Evolutionary conservation across 495 filamentous ascomycete genomes (phyloP).

Genomic region (Penicillium goetzii): DNA sequence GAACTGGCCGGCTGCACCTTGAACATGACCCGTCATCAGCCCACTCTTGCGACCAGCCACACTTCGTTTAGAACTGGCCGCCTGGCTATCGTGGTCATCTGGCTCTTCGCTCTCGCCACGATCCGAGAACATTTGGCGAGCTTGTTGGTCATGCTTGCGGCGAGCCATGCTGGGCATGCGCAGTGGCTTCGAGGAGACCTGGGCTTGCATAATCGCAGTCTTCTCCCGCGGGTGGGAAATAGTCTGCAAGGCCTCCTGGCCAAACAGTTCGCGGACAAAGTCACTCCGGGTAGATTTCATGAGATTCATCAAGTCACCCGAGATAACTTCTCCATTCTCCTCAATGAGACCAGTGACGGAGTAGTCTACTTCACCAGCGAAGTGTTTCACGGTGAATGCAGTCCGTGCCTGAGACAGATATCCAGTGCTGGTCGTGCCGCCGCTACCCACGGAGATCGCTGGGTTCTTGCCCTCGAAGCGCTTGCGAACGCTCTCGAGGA

Average conservation of each 20-base stretch:
- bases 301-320: slow-evolving; percentile 93
- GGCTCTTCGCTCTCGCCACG: slow-evolving; percentile 52
- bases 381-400: slow-evolving; percentile 89
- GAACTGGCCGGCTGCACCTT: slow-evolving; percentile 92
- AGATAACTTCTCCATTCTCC: slow-evolving; percentile 94
- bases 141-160: slow-evolving; percentile 60
- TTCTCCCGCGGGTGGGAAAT: slow-evolving; percentile 89
- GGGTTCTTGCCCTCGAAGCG: slow-evolving; percentile 93
- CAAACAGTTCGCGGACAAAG: slow-evolving; percentile 88
- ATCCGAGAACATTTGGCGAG: slow-evolving; percentile 35
- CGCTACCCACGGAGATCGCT: slow-evolving; percentile 74
- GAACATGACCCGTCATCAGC: slow-evolving; percentile 56
- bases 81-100: slow-evolving; percentile 56
- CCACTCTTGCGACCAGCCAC: slow-evolving; percentile 43
- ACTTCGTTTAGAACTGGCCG: slow-evolving; percentile 43
- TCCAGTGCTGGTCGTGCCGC: slow-evolving; percentile 72
- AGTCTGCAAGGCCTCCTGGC: slow-evolving; percentile 88
- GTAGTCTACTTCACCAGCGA: slow-evolving; percentile 97
- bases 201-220: slow-evolving; percentile 91
- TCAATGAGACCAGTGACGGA: slow-evolving; percentile 81
- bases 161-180: slow-evolving; percentile 92
- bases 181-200: slow-evolving; percentile 90
- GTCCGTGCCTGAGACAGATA: slow-evolving; percentile 76
- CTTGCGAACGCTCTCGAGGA: slow-evolving; percentile 86
- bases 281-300: slow-evolving; percentile 84